Conservation (phyloP, 208 protist species). For the Phytomonas francai region DNA sequence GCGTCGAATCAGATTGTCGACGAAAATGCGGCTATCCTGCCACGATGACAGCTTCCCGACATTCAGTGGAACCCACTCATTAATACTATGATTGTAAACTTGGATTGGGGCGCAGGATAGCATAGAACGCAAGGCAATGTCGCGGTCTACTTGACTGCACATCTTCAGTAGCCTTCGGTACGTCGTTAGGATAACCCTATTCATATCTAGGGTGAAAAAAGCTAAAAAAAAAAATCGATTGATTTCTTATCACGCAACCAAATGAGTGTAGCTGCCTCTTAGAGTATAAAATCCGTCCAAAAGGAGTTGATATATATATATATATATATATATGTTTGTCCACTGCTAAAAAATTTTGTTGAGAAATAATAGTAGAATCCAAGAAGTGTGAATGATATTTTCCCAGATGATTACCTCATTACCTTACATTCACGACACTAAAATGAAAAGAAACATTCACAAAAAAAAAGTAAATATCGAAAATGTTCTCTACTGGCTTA, state of each 20-base stretch:
- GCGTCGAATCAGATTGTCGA: slow-evolving; percentile 65
- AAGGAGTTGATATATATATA: neutral
- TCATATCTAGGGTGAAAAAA: slow-evolving; percentile 5
- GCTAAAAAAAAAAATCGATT: neutral
- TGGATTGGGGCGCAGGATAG: slow-evolving; percentile 46
- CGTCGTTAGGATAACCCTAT: slow-evolving; percentile 49
- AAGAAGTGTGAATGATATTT: neutral
- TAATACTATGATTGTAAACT: slow-evolving; percentile 50
- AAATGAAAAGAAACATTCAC: neutral
- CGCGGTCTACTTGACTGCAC: slow-evolving; percentile 33
- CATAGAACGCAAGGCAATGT: slow-evolving; percentile 49
- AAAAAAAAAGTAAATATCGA: neutral
- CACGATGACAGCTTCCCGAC: slow-evolving; percentile 32
- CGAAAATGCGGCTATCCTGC: slow-evolving; percentile 50
- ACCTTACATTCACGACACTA: neutral
- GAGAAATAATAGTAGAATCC: neutral
- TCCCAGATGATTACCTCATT: neutral
- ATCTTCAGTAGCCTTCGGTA: slow-evolving; percentile 72
- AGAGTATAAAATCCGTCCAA: neutral
- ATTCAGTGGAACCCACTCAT: slow-evolving; percentile 43
- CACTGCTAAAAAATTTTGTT: neutral
- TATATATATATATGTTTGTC: slow-evolving; percentile 9
- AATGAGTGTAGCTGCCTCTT: neutral
- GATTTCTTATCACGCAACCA: slow-evolving; percentile 3
- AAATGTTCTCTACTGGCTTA: neutral